Evolutionary conservation across 768 basidiomycete genomes (phyloP).

Genomic region (Collybia sp.): DNA sequence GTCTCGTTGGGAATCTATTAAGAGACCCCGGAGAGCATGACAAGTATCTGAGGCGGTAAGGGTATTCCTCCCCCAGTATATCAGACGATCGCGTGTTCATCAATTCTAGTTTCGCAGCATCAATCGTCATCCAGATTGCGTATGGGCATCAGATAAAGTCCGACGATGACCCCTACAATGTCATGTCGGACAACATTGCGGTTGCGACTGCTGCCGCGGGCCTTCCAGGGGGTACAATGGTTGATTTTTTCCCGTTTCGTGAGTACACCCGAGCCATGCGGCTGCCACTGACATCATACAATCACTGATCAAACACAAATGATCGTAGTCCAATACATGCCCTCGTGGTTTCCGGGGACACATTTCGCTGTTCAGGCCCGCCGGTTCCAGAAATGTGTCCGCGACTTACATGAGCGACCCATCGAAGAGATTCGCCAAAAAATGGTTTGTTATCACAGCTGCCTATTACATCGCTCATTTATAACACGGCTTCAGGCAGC

Average conservation of each 20-base stretch:
- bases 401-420: conserved; percentile 10
- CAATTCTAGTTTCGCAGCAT: conserved; percentile 6
- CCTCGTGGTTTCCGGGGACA: conserved; percentile 18
- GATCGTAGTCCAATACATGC: conserved; percentile 10
- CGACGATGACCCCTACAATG: too few species aligned
- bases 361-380: conserved; percentile 10
- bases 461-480: too few species aligned
- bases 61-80: not conserved
- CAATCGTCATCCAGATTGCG: too few species aligned
- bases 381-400: conserved; percentile 1
- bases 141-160: too few species aligned
- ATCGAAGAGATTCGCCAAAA: conserved; percentile 7
- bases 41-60: not conserved
- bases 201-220: too few species aligned
- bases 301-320: too few species aligned
- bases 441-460: conserved; percentile 8
- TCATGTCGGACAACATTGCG: too few species aligned
- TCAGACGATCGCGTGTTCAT: not conserved
- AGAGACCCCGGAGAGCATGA: not conserved
- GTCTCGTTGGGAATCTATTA: not conserved
- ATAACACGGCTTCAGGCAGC: too few species aligned
- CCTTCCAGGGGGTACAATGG: too few species aligned
- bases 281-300: too few species aligned
- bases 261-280: not conserved
- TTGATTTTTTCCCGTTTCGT: not conserved